Evolutionary conservation across 306 rosid genomes (phyloP).

Genomic region (Lotus japonicus): DNA sequence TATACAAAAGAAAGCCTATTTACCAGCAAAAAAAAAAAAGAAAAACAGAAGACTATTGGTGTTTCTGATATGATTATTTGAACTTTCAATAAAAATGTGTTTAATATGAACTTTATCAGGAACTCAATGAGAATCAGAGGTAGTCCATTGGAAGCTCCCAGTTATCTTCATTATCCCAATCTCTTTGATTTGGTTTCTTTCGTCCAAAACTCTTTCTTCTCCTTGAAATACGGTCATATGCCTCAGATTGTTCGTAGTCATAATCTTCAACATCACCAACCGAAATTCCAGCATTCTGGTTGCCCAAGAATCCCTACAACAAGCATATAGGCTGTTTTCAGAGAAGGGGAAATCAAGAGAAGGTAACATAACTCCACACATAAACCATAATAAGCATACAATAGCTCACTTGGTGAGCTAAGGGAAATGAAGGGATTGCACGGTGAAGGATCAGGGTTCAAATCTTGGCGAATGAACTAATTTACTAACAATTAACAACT

Average conservation of each 20-base stretch:
- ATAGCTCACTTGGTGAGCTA: too few relatives aligned
- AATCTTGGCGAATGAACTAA: too few relatives aligned
- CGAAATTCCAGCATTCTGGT: slow-evolving; percentile 47
- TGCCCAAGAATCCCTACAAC: slow-evolving; percentile 75
- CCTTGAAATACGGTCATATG: slow-evolving; percentile 31
- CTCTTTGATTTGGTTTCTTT: slow-evolving; percentile 38
- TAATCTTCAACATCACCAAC: slow-evolving; percentile 54
- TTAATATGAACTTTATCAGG: background rate
- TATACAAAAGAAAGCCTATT: slow-evolving; percentile 10
- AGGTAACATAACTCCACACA: background rate
- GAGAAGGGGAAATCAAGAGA: background rate
- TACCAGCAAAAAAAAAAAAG: background rate
- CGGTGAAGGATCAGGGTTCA: too few relatives aligned
- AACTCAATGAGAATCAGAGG: slow-evolving; percentile 32
- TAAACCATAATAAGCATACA: background rate
- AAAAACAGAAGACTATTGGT: background rate
- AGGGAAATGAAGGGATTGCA: too few relatives aligned
- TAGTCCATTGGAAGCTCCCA: slow-evolving; percentile 94
- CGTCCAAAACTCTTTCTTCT: slow-evolving; percentile 35
- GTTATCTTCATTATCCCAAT: slow-evolving; percentile 51
- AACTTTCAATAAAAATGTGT: background rate
- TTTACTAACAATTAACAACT: too few relatives aligned
- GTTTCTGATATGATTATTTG: slow-evolving; percentile 6
- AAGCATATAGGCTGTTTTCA: background rate
- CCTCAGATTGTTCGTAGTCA: slow-evolving; percentile 42